Conservation (phyloP, 2,329 filamentous ascomycete genomes). For the Verticillium longisporum region DNA sequence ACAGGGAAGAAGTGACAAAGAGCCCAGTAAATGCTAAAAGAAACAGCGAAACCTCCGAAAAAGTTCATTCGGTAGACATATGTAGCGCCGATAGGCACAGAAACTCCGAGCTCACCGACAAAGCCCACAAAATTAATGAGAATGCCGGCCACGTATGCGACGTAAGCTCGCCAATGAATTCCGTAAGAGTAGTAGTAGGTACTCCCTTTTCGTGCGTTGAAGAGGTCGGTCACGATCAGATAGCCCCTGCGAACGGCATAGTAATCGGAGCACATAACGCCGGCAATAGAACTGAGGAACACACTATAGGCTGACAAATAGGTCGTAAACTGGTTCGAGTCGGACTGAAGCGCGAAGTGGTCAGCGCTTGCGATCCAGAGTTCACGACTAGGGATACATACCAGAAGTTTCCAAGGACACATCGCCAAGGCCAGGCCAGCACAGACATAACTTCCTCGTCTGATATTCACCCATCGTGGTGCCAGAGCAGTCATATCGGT, state of each 20-base stretch:
- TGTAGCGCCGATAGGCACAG: conserved; percentile 68
- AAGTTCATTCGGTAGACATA: conserved; percentile 92
- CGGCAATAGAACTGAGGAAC: conserved; percentile 87
- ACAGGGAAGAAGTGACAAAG: conserved; percentile 66
- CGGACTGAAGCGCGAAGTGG: conserved; percentile 42
- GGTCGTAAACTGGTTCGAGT: conserved; percentile 78
- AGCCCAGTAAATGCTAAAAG: conserved; percentile 58
- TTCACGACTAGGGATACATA: no score
- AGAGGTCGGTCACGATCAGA: conserved; percentile 70
- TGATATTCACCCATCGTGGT: conserved; percentile 76
- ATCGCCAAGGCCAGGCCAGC: conserved; percentile 74
- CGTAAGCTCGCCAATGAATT: conserved; percentile 77
- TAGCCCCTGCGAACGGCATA: conserved; percentile 80
- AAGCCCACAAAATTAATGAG: conserved; percentile 90
- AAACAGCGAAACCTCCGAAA: conserved; percentile 75
- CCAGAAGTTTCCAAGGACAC: conserved; percentile 70
- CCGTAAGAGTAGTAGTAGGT: conserved; percentile 72
- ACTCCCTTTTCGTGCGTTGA: conserved; percentile 58
- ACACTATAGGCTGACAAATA: conserved; percentile 90
- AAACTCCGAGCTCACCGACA: conserved; percentile 65
- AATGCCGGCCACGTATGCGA: conserved; percentile 76
- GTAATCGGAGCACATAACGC: conserved; percentile 87
- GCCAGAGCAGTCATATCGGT: conserved; percentile 77
- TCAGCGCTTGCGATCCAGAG: no score
- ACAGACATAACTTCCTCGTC: conserved; percentile 77